These are phyloP conservation scores for Diaporthe aspalathi DNA, from an alignment of 2,329 filamentous ascomycete species.

Conservation along the genomic window DNA sequence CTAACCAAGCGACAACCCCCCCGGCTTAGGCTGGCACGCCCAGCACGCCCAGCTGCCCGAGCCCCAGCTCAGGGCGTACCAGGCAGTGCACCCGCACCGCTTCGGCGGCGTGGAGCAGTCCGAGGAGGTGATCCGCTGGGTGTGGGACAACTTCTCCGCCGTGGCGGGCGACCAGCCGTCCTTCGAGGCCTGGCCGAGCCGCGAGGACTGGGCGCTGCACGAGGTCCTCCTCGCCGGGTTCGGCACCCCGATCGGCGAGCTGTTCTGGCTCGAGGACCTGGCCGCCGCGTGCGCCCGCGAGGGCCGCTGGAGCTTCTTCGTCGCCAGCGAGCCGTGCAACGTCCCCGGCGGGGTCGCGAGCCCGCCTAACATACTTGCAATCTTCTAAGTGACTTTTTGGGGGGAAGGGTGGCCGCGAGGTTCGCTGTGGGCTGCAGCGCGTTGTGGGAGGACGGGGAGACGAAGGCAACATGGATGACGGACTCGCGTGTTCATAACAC, in stretches of 20 bases:
- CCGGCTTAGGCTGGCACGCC: constrained; percentile 55
- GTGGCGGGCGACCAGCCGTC: constrained; percentile 57
- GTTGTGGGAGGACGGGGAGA: neutral
- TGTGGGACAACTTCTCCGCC: constrained; percentile 56
- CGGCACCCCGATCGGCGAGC: constrained; percentile 63
- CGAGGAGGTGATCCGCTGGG: constrained; percentile 55
- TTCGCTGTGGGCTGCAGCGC: neutral
- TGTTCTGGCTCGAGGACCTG: constrained; percentile 60
- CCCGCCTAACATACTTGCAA: constrained; percentile 38
- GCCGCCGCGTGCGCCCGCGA: constrained; percentile 52
- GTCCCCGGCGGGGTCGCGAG: constrained; percentile 53
- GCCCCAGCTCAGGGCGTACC: constrained; percentile 51
- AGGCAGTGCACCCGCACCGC: constrained; percentile 51
- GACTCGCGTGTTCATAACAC: neutral
- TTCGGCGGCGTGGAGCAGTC: constrained; percentile 62
- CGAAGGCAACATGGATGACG: too few relatives aligned
- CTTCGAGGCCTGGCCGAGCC: constrained; percentile 53
- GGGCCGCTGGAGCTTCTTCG: constrained; percentile 59
- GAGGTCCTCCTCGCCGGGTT: constrained; percentile 61
- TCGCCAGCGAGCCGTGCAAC: constrained; percentile 59
- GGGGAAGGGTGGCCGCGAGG: neutral
- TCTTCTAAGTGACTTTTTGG: too few relatives aligned
- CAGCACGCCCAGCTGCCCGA: constrained; percentile 52
- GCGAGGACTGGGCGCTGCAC: constrained; percentile 49
- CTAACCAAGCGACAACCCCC: neutral